Percentiles rank a stretch among this genome's conserved stretches.
Evolutionary conservation across 345 rosid genomes (phyloP).

Genomic region (Cardiospermum halicacabum): DNA sequence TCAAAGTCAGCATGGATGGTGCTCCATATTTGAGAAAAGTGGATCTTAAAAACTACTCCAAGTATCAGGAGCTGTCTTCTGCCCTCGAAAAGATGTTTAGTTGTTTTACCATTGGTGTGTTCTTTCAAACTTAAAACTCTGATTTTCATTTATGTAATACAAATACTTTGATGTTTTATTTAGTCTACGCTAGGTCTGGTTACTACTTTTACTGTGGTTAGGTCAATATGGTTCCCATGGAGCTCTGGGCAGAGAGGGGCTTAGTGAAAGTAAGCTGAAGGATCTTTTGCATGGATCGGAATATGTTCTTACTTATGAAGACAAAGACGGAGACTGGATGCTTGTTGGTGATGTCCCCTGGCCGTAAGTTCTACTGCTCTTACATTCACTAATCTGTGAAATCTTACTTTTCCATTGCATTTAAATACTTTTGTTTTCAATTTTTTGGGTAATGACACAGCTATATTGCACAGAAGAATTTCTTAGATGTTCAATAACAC

Average conservation of each 20-base stretch:
- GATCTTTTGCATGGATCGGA: constrained; percentile 63
- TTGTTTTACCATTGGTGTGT: constrained; percentile 58
- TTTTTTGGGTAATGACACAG: background rate
- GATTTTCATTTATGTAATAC: background rate
- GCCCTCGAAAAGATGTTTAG: constrained; percentile 80
- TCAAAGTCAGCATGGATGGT: constrained; percentile 82
- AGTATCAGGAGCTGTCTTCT: constrained; percentile 59
- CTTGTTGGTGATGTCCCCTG: constrained; percentile 80
- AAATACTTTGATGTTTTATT: constrained; percentile 13
- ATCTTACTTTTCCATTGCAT: background rate
- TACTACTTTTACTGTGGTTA: constrained; percentile 24
- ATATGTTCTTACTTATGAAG: constrained; percentile 59
- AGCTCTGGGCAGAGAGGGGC: constrained; percentile 37
- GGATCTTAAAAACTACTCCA: constrained; percentile 47
- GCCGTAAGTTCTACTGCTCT: constrained; percentile 44
- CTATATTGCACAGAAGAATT: background rate
- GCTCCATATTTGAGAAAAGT: constrained; percentile 78
- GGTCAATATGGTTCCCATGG: constrained; percentile 59
- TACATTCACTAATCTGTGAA: background rate
- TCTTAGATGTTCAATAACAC: background rate
- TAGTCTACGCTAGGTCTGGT: constrained; percentile 24
- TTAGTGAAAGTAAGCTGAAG: constrained; percentile 51
- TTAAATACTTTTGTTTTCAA: background rate
- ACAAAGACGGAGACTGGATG: constrained; percentile 77
- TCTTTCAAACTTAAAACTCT: background rate